Percentiles rank a stretch among this genome's conserved stretches.
Evolutionary conservation across 208 protist genomes (phyloP).

Genomic region (Wallacemonas collosoma): DNA sequence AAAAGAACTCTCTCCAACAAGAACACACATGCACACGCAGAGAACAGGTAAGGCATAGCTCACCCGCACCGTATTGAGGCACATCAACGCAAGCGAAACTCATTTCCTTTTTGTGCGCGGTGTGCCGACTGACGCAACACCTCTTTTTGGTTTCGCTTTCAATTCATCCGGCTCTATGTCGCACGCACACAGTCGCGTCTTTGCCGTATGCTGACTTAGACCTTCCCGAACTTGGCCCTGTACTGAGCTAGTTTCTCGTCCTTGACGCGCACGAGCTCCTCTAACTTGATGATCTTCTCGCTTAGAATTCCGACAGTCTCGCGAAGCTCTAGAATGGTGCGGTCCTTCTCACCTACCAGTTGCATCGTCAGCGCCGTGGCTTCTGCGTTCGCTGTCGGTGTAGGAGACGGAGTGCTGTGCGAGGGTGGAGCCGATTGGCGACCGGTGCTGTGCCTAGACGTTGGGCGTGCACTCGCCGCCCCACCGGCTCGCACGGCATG

Average conservation of each 20-base stretch:
- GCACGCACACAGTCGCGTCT: background rate
- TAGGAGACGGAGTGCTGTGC: background rate
- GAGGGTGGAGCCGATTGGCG: background rate
- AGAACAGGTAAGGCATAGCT: background rate
- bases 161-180: background rate
- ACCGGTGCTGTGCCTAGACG: background rate
- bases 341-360: conserved; percentile 89
- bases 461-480: background rate
- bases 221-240: conserved; percentile 59
- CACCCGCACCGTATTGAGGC: too few relatives aligned
- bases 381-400: background rate
- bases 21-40: conserved; percentile 4
- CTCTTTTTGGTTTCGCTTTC: background rate
- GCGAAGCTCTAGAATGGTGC: conserved; percentile 88
- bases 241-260: conserved; percentile 93
- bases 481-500: background rate
- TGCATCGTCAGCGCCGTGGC: conserved; percentile 16
- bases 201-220: conserved; percentile 15
- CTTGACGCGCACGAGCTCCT: conserved; percentile 96
- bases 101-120: too few relatives aligned
- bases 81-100: too few relatives aligned
- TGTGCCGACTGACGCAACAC: too few relatives aligned
- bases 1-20: too few relatives aligned
- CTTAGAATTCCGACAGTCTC: conserved; percentile 91
- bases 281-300: conserved; percentile 94